Conservation (phyloP, 768 basidiomycete species). For the Trametes coccinea region DNA sequence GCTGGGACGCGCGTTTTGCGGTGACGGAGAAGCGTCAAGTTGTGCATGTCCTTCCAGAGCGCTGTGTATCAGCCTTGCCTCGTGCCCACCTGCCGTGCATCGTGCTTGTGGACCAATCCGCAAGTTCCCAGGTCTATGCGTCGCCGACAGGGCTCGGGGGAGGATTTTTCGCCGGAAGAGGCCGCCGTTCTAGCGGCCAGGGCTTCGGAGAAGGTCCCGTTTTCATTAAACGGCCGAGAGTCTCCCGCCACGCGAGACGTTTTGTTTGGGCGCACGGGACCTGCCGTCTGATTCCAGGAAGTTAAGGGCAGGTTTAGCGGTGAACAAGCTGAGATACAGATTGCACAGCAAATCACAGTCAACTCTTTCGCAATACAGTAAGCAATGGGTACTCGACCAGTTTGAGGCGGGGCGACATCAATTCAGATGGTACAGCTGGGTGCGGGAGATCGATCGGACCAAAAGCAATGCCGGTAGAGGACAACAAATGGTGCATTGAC, state of each 20-base stretch:
- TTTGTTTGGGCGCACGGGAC: conserved; percentile 13
- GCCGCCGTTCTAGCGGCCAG: conserved; percentile 8
- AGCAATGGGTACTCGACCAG: no score
- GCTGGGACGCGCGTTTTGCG: conserved; percentile 12
- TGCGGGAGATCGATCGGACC: conserved; percentile 2
- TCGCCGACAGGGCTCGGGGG: conserved; percentile 8
- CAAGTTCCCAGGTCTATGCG: conserved; percentile 13
- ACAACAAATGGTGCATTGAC: background rate
- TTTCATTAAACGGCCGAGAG: conserved; percentile 19
- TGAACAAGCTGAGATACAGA: background rate
- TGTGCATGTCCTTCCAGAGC: conserved; percentile 13
- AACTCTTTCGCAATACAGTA: no score
- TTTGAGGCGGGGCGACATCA: background rate
- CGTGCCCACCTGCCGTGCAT: conserved; percentile 17
- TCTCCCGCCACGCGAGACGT: conserved; percentile 13
- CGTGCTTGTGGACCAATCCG: conserved; percentile 9
- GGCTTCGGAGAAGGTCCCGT: conserved; percentile 12
- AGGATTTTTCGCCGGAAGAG: conserved; percentile 8
- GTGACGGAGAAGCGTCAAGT: background rate
- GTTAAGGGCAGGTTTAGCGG: background rate
- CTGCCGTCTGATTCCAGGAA: conserved; percentile 3
- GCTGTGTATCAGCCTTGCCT: conserved; percentile 9
- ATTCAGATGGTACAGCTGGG: background rate
- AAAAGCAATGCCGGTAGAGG: background rate
- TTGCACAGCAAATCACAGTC: no score